phyloP scores from a whole-genome alignment of 2,329 filamentous ascomycete species.

The Chalaropsis thielavioides region DNA sequence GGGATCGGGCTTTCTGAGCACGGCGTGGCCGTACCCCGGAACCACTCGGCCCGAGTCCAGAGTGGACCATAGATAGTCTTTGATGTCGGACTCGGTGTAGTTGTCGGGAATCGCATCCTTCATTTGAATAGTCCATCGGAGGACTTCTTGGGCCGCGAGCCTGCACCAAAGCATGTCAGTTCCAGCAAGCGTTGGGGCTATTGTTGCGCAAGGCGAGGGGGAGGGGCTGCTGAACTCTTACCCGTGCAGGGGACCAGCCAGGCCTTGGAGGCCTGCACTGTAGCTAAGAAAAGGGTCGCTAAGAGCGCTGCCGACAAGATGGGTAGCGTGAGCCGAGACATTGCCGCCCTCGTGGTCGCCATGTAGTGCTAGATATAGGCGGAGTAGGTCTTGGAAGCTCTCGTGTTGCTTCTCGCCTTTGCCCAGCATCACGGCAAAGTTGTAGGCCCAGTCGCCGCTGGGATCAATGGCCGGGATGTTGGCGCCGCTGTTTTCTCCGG shows the following conservation, averaged over 20 bases:
- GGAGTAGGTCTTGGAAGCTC: conserved; percentile 87
- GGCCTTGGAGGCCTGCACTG: conserved; percentile 84
- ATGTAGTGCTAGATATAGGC: conserved; percentile 89
- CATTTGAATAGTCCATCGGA: conserved; percentile 96
- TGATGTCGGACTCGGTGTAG: conserved; percentile 70
- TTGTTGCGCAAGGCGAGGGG: too few species aligned
- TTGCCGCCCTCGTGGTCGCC: conserved; percentile 98
- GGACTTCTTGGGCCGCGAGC: conserved; percentile 88
- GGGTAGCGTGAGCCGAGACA: conserved; percentile 87
- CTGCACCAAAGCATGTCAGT: conserved; percentile 26
- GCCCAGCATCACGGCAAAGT: conserved; percentile 92
- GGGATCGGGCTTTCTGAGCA: conserved; percentile 91
- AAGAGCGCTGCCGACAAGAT: conserved; percentile 85
- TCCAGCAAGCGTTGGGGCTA: too few species aligned
- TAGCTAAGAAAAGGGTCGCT: conserved; percentile 94
- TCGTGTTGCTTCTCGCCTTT: conserved; percentile 78
- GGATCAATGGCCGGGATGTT: conserved; percentile 64
- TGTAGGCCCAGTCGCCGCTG: conserved; percentile 93
- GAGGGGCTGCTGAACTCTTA: conserved; percentile 28
- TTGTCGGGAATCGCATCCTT: conserved; percentile 66
- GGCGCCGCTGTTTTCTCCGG: conserved; percentile 43
- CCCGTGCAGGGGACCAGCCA: conserved; percentile 52
- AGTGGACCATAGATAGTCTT: conserved; percentile 80
- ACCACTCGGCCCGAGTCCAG: conserved; percentile 90
- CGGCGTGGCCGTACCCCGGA: conserved; percentile 88